These are phyloP conservation scores for Lachnellula arida DNA, from an alignment of 2,329 filamentous ascomycete species.

Conservation along the genomic window DNA sequence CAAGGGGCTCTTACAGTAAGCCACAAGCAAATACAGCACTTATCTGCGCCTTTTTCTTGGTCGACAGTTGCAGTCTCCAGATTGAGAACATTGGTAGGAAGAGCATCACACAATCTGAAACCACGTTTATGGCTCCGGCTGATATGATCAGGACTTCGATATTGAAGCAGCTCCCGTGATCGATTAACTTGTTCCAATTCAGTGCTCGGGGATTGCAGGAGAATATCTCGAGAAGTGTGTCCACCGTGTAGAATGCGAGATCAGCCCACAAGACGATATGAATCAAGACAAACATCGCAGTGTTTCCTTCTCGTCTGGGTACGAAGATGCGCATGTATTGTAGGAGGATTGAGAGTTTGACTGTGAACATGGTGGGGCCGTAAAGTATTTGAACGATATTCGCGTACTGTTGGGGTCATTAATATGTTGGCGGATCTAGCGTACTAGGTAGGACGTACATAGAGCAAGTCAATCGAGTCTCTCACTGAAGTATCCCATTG, in stretches of 20 bases:
- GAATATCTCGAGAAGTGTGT: conserved; percentile 2
- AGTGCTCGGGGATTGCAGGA: conserved; percentile 5
- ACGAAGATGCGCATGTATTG: conserved; percentile 7
- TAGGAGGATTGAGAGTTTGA: conserved; percentile 3
- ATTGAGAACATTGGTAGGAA: background rate
- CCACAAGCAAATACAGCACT: background rate
- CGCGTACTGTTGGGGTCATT: background rate
- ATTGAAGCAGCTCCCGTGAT: background rate
- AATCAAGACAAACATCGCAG: conserved; percentile 1
- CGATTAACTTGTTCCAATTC: conserved; percentile 2
- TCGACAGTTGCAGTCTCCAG: background rate
- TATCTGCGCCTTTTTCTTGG: background rate
- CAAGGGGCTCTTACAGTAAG: background rate
- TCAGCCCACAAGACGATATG: background rate
- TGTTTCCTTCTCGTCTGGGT: background rate
- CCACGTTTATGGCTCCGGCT: conserved; percentile 1
- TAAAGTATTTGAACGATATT: conserved; percentile 4
- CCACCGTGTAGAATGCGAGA: conserved; percentile 1
- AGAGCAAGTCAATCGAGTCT: conserved; percentile 3
- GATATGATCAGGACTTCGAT: conserved; percentile 1
- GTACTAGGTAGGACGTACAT: background rate
- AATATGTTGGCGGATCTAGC: background rate
- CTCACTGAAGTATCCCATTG: conserved; percentile 3
- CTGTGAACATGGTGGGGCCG: conserved; percentile 3
- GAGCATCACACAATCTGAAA: background rate